phyloP scores from a whole-genome alignment of 768 basidiomycete species.

The Boletales sp. region DNA sequence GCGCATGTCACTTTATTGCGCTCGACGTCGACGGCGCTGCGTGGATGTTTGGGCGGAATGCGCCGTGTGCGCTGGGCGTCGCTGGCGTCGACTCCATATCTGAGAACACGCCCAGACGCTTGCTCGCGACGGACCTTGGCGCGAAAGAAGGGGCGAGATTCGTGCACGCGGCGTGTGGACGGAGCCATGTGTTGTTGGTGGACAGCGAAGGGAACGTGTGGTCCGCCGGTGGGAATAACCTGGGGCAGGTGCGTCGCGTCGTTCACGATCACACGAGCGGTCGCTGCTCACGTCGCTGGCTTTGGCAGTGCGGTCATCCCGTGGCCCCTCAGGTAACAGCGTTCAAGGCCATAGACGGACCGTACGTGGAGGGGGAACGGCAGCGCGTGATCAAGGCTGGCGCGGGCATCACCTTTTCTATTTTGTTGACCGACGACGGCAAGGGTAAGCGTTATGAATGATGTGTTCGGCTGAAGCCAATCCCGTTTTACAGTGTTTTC shows the following conservation, averaged over 20 bases:
- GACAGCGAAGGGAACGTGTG: slow-evolving; percentile 80
- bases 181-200: slow-evolving; percentile 80
- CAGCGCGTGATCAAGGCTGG: slow-evolving; percentile 70
- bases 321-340: slow-evolving; percentile 58
- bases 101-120: slow-evolving; percentile 66
- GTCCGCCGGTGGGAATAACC: slow-evolving; percentile 77
- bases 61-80: slow-evolving; percentile 63
- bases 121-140: slow-evolving; percentile 60
- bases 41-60: slow-evolving; percentile 89
- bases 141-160: slow-evolving; percentile 56
- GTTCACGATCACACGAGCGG: too few relatives aligned
- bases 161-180: slow-evolving; percentile 79
- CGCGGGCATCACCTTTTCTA: slow-evolving; percentile 81
- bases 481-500: slow-evolving; percentile 59
- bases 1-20: slow-evolving; percentile 71
- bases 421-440: slow-evolving; percentile 80
- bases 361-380: slow-evolving; percentile 52
- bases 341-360: slow-evolving; percentile 63
- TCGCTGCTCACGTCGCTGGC: neutral
- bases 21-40: slow-evolving; percentile 76
- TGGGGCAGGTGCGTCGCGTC: slow-evolving; percentile 64
- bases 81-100: slow-evolving; percentile 55
- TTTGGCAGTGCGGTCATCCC: slow-evolving; percentile 65
- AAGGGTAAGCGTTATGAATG: slow-evolving; percentile 47
- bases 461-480: neutral